A percentile compares a stretch with the other conserved stretches of the same genome.
Evolutionary conservation across 345 rosid genomes (phyloP).

Genomic region (Rhodamnia argentea): DNA sequence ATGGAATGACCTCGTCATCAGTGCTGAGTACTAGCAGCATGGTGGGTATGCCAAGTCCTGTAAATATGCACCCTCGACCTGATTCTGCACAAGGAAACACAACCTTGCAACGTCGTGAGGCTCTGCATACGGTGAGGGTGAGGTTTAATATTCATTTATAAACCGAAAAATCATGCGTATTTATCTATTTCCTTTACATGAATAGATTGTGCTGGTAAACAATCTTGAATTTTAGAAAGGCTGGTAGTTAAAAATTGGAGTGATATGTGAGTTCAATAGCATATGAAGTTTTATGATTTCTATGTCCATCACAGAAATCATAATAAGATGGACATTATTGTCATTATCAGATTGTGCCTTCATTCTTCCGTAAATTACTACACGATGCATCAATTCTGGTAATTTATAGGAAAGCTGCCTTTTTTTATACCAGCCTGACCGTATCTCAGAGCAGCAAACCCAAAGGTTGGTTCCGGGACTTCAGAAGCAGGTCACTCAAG

Average conservation of each 20-base stretch:
- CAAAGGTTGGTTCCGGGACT: constrained; percentile 49
- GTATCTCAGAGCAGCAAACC: constrained; percentile 46
- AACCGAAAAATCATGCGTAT: background rate
- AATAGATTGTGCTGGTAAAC: background rate
- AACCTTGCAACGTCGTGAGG: constrained; percentile 66
- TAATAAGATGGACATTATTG: background rate
- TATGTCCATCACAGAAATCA: background rate
- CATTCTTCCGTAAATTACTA: background rate
- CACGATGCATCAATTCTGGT: background rate
- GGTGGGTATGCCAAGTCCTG: constrained; percentile 62
- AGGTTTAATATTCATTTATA: constrained; percentile 4
- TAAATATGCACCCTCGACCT: constrained; percentile 48
- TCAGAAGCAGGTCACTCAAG: constrained; percentile 70
- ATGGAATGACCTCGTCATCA: constrained; percentile 59
- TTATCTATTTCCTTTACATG: background rate
- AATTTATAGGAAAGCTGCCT: background rate
- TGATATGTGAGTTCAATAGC: background rate
- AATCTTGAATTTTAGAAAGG: background rate
- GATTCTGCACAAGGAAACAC: constrained; percentile 63
- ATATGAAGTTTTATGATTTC: background rate
- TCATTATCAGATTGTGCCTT: background rate
- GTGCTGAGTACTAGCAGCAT: constrained; percentile 54
- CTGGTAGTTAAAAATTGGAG: background rate
- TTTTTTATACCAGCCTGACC: constrained; percentile 27
- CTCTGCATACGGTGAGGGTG: constrained; percentile 67